phyloP scores from a whole-genome alignment of 768 basidiomycete genomes.

The Gymnopilus junonius region DNA sequence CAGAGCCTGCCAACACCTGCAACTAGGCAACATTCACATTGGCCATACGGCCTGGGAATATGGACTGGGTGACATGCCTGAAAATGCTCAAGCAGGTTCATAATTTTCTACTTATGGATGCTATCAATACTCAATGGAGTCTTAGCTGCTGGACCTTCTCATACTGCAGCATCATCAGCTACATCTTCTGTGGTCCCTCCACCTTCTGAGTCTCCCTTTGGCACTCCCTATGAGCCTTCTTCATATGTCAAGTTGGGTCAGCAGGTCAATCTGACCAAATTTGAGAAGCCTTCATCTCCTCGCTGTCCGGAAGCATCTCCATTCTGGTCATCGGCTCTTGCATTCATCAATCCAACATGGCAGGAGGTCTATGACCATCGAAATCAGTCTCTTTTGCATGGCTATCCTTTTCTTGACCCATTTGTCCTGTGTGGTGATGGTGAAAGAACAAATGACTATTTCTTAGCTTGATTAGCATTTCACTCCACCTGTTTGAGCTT shows the following conservation, averaged over 20 bases:
- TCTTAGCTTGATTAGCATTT: background rate
- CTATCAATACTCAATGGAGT: background rate
- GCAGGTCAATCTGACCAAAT: background rate
- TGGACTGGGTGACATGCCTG: background rate
- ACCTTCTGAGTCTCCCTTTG: background rate
- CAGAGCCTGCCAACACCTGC: constrained; percentile 6
- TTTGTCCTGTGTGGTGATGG: background rate
- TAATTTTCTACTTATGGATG: no score
- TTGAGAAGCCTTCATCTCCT: background rate
- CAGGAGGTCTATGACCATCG: background rate
- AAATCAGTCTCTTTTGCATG: background rate
- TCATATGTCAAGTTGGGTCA: background rate
- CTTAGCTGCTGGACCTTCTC: background rate
- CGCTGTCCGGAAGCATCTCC: background rate
- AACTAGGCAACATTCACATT: background rate
- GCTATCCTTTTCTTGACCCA: background rate
- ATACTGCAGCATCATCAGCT: background rate
- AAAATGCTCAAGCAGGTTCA: background rate
- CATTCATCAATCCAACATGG: background rate
- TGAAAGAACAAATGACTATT: background rate
- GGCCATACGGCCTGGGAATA: background rate
- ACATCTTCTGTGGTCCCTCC: background rate
- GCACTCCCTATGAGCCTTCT: background rate
- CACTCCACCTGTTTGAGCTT: background rate
- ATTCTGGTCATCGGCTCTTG: background rate